Conservation (phyloP, 768 basidiomycete species). For the Collybia sp. region DNA sequence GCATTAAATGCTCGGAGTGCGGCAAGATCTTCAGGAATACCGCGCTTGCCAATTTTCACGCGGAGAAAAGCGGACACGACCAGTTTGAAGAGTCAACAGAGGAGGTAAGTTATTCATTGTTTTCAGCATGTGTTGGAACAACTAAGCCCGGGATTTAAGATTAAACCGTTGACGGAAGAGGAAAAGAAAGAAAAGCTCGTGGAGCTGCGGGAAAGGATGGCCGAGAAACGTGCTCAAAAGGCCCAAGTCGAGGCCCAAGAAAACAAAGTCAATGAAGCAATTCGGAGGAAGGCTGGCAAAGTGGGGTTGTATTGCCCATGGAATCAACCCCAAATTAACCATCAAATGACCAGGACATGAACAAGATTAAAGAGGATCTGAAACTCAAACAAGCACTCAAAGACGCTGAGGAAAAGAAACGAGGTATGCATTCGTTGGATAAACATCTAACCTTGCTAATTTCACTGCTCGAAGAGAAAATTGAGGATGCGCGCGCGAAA, state of each 20-base stretch:
- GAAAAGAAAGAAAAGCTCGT: conserved; percentile 80
- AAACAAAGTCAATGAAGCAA: conserved; percentile 64
- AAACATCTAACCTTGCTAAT: background rate
- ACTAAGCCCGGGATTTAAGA: conserved; percentile 33
- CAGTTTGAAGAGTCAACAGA: conserved; percentile 95
- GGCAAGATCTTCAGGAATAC: conserved; percentile 84
- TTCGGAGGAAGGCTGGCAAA: conserved; percentile 84
- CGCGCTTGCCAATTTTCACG: conserved; percentile 87
- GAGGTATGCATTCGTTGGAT: conserved; percentile 42
- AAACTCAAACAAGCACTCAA: conserved; percentile 76
- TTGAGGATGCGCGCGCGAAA: conserved; percentile 81
- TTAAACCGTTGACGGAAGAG: conserved; percentile 93
- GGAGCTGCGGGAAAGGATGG: conserved; percentile 77
- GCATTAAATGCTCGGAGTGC: conserved; percentile 81
- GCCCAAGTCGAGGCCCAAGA: conserved; percentile 72
- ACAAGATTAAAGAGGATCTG: conserved; percentile 69
- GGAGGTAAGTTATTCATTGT: conserved; percentile 47
- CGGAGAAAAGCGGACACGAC: conserved; percentile 92
- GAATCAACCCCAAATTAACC: background rate
- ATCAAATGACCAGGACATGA: conserved; percentile 51
- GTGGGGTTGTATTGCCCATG: conserved; percentile 25
- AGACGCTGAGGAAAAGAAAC: conserved; percentile 77
- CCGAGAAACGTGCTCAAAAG: conserved; percentile 72
- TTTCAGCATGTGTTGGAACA: conserved; percentile 6
- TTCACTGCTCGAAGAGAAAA: conserved; percentile 67